Conservation (phyloP, 1,284 basidiomycete species). For the Coniophora puteana region DNA sequence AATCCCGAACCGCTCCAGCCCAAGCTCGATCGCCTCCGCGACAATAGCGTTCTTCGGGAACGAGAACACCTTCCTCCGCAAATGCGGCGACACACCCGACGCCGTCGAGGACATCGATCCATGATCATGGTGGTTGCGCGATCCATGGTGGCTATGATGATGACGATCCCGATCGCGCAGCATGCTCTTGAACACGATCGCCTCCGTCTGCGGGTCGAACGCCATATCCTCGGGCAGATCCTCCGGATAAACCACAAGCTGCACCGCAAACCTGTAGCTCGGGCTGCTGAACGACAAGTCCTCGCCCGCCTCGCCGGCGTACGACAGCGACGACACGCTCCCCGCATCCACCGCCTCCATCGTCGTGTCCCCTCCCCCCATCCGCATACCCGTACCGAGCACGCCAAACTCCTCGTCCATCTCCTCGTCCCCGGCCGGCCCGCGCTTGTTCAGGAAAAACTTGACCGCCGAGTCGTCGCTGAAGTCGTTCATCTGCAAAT, state of each 20-base stretch:
- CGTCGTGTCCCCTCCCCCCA: constrained; percentile 53
- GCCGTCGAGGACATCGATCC: constrained; percentile 39
- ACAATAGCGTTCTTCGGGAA: constrained; percentile 94
- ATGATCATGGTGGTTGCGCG: too few relatives aligned
- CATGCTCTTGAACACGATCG: constrained; percentile 79
- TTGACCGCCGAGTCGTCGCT: constrained; percentile 96
- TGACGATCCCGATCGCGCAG: constrained; percentile 53
- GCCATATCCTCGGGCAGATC: constrained; percentile 93
- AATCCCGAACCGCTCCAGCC: constrained; percentile 90
- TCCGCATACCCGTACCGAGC: too few relatives aligned
- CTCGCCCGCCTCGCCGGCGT: constrained; percentile 44
- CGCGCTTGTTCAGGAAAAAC: constrained; percentile 81
- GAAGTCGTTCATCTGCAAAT: constrained; percentile 94
- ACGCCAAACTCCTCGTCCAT: constrained; percentile 26
- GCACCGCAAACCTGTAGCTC: constrained; percentile 80
- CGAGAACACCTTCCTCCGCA: constrained; percentile 75
- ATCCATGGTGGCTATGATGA: too few relatives aligned
- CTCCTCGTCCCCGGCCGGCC: constrained; percentile 32
- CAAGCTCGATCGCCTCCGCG: constrained; percentile 92
- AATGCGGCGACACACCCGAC: constrained; percentile 52
- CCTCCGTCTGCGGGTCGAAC: constrained; percentile 89
- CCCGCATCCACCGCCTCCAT: constrained; percentile 39
- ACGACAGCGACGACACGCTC: constrained; percentile 38
- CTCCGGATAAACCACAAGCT: constrained; percentile 80
- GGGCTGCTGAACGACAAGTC: constrained; percentile 77